Evolutionary conservation across 352 stramenopile genomes (phyloP), one percentile per base, ranked within the genome.

Genomic region (Elongisporangium undulatum): DNA sequence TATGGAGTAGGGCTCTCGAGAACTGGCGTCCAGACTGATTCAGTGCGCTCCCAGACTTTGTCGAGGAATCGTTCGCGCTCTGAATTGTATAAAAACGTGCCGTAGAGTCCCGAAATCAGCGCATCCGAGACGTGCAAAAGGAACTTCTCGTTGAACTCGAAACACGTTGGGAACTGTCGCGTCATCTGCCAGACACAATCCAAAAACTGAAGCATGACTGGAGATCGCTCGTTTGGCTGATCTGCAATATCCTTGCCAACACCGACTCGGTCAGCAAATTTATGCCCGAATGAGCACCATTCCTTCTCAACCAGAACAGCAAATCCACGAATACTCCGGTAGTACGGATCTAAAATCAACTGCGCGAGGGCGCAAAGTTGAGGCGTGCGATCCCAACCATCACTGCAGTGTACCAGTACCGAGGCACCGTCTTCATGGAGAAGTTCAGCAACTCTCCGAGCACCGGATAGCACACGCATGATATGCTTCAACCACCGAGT

Each of bases 401-500:
- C 87, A 67, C 83, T 93, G 60, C 87, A 93, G 60, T 96, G 87
- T 24, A 96, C 86, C 5, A 95, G 68, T 26, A 95, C 86, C 1
- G 80, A 91, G 13, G 85, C 83, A 34, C 83, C 83, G 53, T 92
- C 82, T 69, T 95, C 85, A 51, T 95, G 85, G 3, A 95, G 72
- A n/a, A 93, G 77, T 49, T 94, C 79, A 17, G 86, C 83, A 38
- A 95, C 77, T 34, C 82, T 73, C 21, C 77, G 71, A 1, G 83
- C 86, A 0, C 86, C 86, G 0, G 80, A 89, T 2, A 95, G 61
- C 15, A 95, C 82, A 19, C 88, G 80, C 68, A 98, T 98, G 17
- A 99, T 85, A 67, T 99, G 94, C 56, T 94, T 95, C 21, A 99
- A 79, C 98, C 98, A 99, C 49, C 94, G 89, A 9, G 95, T 98